Evolutionary conservation across 225 moss, liverwort and hornwort genomes (phyloP), one percentile per base, ranked within the genome.

Genomic region (Neckera pumila): DNA sequence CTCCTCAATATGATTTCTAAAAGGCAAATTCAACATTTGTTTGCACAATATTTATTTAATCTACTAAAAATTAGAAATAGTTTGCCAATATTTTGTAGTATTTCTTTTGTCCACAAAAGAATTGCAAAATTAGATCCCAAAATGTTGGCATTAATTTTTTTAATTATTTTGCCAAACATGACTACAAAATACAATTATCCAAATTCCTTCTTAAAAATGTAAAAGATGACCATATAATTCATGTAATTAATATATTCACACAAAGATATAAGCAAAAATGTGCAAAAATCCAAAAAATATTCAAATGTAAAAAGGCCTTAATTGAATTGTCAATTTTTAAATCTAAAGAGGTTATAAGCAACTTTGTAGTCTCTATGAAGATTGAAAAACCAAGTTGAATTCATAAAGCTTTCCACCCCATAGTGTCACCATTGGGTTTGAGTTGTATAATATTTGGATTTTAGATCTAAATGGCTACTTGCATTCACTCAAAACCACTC

Each of bases 371-470:
- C 26, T 26, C 5, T 42, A 23, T 14, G 8, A 40, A 23, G 8
- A 40, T 40, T 14, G 8, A 14, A 40, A 70, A 8, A 14, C 26
- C 8, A 70, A 25, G 26, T 40, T 70, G 40, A 70, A 42, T 38
- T 69, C 25, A 15, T 71, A 8, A 71, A 2, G 26, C 3, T 40
- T 26, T 26, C 4, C 9, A 69, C 40, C 14, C 25, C 14, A 23
- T 38, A 69, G 23, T 23, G 1, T 4, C 11, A 38, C 23, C 1
- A 38, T 1, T 1, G 2, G 5, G 0, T 40, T 40, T 70, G 40
- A 40, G 4, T 19, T 19, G 19, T 18, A 34, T 18, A 34, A 23
- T 71, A 42, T 71, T 42, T 71, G 42, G 25, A 40, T 25, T 70
- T 40, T 38, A 23, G 13, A 69, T 2, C 22, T 13, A 69, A 69